Conservation (phyloP, 441 rosid species). For the Geranium incanum region DNA sequence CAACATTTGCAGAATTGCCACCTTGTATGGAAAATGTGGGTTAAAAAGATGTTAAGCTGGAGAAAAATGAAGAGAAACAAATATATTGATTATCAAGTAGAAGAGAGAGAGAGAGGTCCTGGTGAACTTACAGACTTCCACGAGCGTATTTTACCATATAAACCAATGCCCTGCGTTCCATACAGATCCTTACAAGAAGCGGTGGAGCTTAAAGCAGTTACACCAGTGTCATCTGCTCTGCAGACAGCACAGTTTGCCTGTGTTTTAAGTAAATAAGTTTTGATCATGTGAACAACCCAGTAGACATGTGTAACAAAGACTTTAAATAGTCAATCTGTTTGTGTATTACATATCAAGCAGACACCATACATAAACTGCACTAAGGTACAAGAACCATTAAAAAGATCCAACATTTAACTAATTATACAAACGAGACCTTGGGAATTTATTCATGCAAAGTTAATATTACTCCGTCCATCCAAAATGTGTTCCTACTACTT, state of each 20-base stretch:
- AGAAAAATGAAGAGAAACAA: background rate
- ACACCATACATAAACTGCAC: background rate
- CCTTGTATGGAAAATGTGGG: constrained; percentile 38
- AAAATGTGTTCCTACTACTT: too few relatives aligned
- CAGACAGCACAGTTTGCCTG: constrained; percentile 96
- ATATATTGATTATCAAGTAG: constrained; percentile 2
- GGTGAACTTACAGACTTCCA: constrained; percentile 89
- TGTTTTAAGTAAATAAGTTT: constrained; percentile 16
- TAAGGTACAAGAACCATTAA: background rate
- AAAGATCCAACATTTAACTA: background rate
- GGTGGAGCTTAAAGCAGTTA: constrained; percentile 72
- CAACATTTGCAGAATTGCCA: constrained; percentile 91
- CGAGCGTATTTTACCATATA: constrained; percentile 84
- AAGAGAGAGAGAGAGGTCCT: constrained; percentile 2
- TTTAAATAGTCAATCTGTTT: background rate
- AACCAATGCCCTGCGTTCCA: constrained; percentile 80
- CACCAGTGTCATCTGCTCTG: constrained; percentile 90
- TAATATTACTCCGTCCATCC: too few relatives aligned
- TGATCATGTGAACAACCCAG: background rate
- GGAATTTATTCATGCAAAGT: too few relatives aligned
- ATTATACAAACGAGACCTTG: background rate
- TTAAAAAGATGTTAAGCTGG: constrained; percentile 15
- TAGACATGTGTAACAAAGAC: background rate
- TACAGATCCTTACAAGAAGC: constrained; percentile 78
- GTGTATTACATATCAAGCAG: background rate